Base-by-base conservation (phyloP, 139 green algal genomes). In the Closterium sp. region DNA sequence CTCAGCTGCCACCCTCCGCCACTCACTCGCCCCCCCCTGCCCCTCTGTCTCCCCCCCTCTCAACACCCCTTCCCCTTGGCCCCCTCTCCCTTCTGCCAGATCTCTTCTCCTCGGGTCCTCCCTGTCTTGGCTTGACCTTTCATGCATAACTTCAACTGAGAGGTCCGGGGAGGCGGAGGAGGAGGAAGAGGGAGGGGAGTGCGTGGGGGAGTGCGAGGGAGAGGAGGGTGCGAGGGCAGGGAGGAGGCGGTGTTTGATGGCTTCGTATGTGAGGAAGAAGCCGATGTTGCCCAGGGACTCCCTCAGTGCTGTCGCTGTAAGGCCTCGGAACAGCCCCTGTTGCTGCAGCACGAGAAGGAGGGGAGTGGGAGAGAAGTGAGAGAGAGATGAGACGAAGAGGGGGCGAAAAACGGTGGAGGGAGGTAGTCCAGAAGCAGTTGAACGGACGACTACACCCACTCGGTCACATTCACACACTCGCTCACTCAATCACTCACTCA, bases 261-360 rank as follows among this genome's bases (percentile, higher is more conserved):
- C 30, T 38, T 95, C 92, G 11, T 95, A 95, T 0, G 73, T 88
- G 50, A 27, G 22, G 38, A 95, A 95, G 91, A 91, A 95, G 22
- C 38, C 31, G 0, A 90, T 31, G 88, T 95, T 95, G 28, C 92
- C 92, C 24, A 94, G n/a, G 27, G 91, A 45, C 88, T 95, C 92
- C 13, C 92, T n/a, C 24, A 88, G 19, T 7, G 31, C 32, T 32
- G 92, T 95, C 9, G 92, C 90, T 42, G n/a, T 13, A 6, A 91
- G 29, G 30, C 92, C 92, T 29, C 92, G 42, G 91, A 92, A 95
- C n/a, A 95, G 13, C 7, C 92, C 92, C n/a, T 28, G 21, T 5
- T 90, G 90, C n/a, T n/a, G n/a, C n/a, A 88, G 7, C 4, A 88
- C 7, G 30, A 42, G 42, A 7, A 5, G 7, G 7, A 5, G 42